phyloP scores from a whole-genome alignment of 371 early-diverging fungal genomes.

The Parasitella parasitica region DNA sequence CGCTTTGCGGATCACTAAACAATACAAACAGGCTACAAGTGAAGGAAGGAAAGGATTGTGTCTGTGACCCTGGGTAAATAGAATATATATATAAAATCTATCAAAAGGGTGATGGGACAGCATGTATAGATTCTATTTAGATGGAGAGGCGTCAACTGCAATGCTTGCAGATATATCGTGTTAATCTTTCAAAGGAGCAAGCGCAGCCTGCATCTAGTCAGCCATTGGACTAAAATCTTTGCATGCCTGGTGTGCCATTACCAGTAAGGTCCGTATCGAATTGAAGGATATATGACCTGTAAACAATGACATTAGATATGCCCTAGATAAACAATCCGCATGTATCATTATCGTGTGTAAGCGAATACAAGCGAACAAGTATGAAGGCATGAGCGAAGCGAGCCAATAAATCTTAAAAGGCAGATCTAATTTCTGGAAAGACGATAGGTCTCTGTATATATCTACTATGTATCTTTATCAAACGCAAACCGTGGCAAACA shows the following conservation, averaged over 20 bases:
- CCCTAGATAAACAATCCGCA: constrained; percentile 55
- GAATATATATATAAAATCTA: background rate
- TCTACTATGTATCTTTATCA: background rate
- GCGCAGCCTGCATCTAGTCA: constrained; percentile 43
- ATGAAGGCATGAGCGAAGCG: constrained; percentile 8
- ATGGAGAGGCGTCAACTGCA: constrained; percentile 52
- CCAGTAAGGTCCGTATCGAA: constrained; percentile 28
- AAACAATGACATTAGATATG: constrained; percentile 30
- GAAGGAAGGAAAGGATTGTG: constrained; percentile 31
- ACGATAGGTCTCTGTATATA: constrained; percentile 19
- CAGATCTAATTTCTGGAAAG: constrained; percentile 49
- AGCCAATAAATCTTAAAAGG: constrained; percentile 43
- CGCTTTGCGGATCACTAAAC: constrained; percentile 47
- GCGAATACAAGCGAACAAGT: constrained; percentile 53
- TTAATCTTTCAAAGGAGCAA: constrained; percentile 32
- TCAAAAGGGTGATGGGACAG: background rate
- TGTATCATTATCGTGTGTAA: constrained; percentile 48
- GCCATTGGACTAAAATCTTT: constrained; percentile 50
- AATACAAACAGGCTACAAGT: constrained; percentile 29
- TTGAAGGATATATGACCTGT: background rate
- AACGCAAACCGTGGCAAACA: background rate
- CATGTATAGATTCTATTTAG: constrained; percentile 10
- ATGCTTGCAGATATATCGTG: constrained; percentile 45
- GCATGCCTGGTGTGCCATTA: constrained; percentile 54
- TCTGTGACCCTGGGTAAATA: constrained; percentile 45